Evolutionary conservation across 2,329 filamentous ascomycete species (phyloP), one percentile per base, ranked within the genome.

Genomic region (Trichoderma koningii): DNA sequence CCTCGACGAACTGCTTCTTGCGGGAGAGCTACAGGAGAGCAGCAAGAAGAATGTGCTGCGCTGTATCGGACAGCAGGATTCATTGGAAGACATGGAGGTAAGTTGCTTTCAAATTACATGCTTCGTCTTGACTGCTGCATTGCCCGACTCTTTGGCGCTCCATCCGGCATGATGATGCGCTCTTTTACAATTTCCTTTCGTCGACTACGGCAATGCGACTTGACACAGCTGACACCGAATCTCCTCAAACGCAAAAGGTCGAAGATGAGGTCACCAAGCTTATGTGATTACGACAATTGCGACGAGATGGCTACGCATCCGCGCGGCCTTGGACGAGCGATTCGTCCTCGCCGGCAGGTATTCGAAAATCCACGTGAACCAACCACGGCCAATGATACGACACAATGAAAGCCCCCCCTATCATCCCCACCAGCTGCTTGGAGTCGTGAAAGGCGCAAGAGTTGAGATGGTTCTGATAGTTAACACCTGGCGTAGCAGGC

Each of bases 1-100:
- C 71, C 87, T 99, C 53, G 95, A 99, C 76, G 95, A 99, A 81
- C 85, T 99, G 68, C 83, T 99, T 70, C 84, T 99, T 71, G 95
- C 95, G 6, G 95, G 95, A 67, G 95, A 99, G 79, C 88, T 99
- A 81, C 95, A 99, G 79, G 95, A 99, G 81, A 98, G 93, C 79
- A 98, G 94, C 79, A 99, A 98, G 83, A 99, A 99, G 87, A 98
- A 98, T 74, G 93, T 99, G 47, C 81, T 99, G 69, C 85, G 95
- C 68, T 97, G 94, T 75, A 99, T 99, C 75, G 91, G 92, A 65
- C 95, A 98, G 76, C 94, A 99, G 79, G 95, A 99, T 79, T 96
- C 93, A 67, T 83, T 99, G 64, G 95, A 99, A 81, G 95, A 99
- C 75, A 97, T 98, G 89, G 95, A 99, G 92, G 95, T 99, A 80